Conservation (phyloP, 192 early-diverging fungal species). For the Diversispora epigaea region DNA sequence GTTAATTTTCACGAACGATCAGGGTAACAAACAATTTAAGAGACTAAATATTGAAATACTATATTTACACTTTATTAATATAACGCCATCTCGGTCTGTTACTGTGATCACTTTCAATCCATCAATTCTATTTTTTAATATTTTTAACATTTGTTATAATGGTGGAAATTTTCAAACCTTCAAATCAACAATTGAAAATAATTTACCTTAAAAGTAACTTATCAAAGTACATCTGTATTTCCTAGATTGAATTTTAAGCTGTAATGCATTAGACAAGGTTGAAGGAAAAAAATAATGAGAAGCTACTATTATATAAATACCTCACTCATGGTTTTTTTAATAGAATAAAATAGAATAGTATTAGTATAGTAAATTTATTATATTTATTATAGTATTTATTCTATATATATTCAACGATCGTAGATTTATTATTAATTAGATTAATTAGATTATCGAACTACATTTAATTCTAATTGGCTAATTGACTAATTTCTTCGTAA, state of each 20-base stretch:
- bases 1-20: too few species aligned
- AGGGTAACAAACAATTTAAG: not conserved
- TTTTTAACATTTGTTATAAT: not conserved
- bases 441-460: too few species aligned
- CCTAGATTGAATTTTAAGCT: not conserved
- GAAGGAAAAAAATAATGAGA: not conserved
- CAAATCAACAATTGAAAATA: not conserved
- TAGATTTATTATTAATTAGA: too few species aligned
- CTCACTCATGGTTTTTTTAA: slow-evolving; percentile 6
- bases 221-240: slow-evolving; percentile 29
- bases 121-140: slow-evolving; percentile 6
- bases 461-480: too few species aligned
- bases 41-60: not conserved
- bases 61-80: slow-evolving; percentile 55
- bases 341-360: not conserved
- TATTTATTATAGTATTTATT: too few species aligned
- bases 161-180: slow-evolving; percentile 33
- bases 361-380: too few species aligned
- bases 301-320: not conserved
- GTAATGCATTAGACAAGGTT: not conserved
- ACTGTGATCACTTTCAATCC: slow-evolving; percentile 40
- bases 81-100: slow-evolving; percentile 63
- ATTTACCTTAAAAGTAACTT: slow-evolving; percentile 25
- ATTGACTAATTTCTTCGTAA: too few species aligned
- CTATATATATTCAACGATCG: too few species aligned